Conservation (phyloP, 2,329 filamentous ascomycete species). For the Penicillium sp. region DNA sequence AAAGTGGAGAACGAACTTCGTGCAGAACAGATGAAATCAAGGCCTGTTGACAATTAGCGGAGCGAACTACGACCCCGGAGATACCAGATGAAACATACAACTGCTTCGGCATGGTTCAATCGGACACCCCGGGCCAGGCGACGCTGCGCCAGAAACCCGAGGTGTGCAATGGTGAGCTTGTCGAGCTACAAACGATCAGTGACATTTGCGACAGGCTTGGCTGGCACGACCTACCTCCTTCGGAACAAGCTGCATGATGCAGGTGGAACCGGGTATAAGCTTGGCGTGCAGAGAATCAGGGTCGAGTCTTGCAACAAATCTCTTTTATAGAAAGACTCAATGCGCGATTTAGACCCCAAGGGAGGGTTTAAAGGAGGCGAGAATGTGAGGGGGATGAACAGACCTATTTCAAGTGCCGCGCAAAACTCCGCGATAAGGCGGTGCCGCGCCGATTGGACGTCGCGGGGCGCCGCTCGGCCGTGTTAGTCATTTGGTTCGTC, state of each 20-base stretch:
- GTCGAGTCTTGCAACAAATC: not conserved
- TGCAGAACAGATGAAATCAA: slow-evolving; percentile 82
- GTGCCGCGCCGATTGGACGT: slow-evolving; percentile 22
- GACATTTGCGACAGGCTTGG: not conserved
- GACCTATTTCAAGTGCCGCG: not conserved
- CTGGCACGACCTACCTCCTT: slow-evolving; percentile 41
- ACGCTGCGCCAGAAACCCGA: slow-evolving; percentile 82
- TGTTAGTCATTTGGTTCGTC: slow-evolving; percentile 20
- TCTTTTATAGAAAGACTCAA: not conserved
- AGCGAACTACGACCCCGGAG: not conserved
- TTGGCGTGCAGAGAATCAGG: slow-evolving; percentile 16
- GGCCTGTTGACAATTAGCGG: slow-evolving; percentile 27
- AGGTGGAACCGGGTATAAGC: slow-evolving; percentile 21
- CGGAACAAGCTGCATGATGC: slow-evolving; percentile 46
- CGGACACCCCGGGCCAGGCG: slow-evolving; percentile 83
- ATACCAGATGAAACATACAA: slow-evolving; percentile 49
- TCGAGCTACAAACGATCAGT: slow-evolving; percentile 59
- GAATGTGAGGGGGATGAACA: slow-evolving; percentile 20
- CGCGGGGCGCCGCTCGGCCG: slow-evolving; percentile 5
- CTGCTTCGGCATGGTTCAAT: slow-evolving; percentile 86
- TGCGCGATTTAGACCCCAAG: not conserved
- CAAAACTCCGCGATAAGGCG: slow-evolving; percentile 18
- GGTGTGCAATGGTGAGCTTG: slow-evolving; percentile 89
- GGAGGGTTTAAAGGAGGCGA: slow-evolving; percentile 1
- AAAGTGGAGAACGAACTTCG: slow-evolving; percentile 55